phyloP scores from a whole-genome alignment of 139 green algal genomes.

The Diplosphaera chodatii region DNA sequence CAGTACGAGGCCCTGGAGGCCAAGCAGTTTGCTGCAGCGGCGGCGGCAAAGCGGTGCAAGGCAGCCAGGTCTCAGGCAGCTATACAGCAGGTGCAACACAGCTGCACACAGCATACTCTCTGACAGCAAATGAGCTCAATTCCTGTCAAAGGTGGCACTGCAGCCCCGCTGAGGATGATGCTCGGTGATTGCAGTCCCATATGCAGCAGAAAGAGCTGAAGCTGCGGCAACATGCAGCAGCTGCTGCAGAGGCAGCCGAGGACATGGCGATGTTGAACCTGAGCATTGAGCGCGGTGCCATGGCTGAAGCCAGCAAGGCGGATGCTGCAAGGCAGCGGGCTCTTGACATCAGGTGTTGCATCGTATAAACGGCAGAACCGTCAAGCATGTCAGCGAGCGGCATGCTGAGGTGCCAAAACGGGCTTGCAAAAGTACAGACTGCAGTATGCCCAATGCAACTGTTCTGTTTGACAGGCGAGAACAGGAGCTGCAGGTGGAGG shows the following conservation, averaged over 20 bases:
- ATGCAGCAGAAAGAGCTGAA: not conserved
- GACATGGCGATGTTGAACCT: not conserved
- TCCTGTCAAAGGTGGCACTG: too few species aligned
- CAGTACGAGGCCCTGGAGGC: not conserved
- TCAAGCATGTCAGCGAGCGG: too few species aligned
- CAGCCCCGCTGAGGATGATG: too few species aligned
- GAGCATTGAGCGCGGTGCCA: not conserved
- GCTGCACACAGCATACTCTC: too few species aligned
- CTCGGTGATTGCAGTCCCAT: not conserved
- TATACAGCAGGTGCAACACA: not conserved
- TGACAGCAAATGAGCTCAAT: too few species aligned
- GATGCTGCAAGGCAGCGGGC: not conserved
- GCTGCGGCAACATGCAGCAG: too few species aligned
- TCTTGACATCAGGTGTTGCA: not conserved
- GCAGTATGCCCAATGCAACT: too few species aligned
- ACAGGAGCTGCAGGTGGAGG: not conserved
- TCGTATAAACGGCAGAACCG: too few species aligned
- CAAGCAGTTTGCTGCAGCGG: not conserved
- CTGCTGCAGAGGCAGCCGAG: not conserved
- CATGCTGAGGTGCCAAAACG: too few species aligned
- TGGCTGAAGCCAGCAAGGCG: not conserved
- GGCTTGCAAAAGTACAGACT: too few species aligned
- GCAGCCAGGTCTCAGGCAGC: not conserved
- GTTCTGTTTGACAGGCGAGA: not conserved
- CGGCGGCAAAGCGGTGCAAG: not conserved